Base-by-base conservation (phyloP, 345 rosid genomes). In the Populus ilicifolia region DNA sequence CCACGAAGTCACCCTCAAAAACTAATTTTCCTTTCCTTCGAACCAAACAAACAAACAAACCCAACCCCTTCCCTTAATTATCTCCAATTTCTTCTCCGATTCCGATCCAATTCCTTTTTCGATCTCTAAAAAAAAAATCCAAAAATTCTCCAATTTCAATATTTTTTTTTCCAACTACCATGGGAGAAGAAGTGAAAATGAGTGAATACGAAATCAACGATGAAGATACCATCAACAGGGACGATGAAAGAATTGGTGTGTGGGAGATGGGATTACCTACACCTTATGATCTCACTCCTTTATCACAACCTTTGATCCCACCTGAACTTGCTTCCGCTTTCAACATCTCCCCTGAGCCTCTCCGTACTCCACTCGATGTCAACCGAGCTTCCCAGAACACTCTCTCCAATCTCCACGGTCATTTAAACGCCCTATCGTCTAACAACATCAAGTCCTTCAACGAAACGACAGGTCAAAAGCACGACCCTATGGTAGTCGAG, bases 231-330 rank as follows among this genome's bases (percentile, higher is more conserved):
- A 59, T 25, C 46, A 81, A 43, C 61, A 90, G 86, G 33, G 90
- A 86, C 43, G 93, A 88, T 11, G 92, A 89, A 68, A 85, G 94
- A 67, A 85, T 94, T 56, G 6, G 33, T 1, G 99, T 90, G 74
- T 96, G 98, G 99, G 99, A 91, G 89, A 77, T 79, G 81, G 99
- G 99, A 2, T 71, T 96, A 33, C 99, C 99, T 1, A 78, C 61
- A 78, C 88, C 75, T 48, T 91, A 83, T 16, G 98, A 96, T 29
- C 80, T 96, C 23, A 86, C 98, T 4, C 96, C 99, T 23, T 86
- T 96, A 29, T 89, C 89, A 2, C 92, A 90, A 82, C 76, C 76
- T 62, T 83, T 96, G 76, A 78, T 96, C 62, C 93, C 99, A 0
- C 83, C 83, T 77, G 92, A 88, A 75, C 93, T 96, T 10, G 98